Base-by-base conservation (phyloP, 495 filamentous ascomycete genomes). In the Monascus purpureus region DNA sequence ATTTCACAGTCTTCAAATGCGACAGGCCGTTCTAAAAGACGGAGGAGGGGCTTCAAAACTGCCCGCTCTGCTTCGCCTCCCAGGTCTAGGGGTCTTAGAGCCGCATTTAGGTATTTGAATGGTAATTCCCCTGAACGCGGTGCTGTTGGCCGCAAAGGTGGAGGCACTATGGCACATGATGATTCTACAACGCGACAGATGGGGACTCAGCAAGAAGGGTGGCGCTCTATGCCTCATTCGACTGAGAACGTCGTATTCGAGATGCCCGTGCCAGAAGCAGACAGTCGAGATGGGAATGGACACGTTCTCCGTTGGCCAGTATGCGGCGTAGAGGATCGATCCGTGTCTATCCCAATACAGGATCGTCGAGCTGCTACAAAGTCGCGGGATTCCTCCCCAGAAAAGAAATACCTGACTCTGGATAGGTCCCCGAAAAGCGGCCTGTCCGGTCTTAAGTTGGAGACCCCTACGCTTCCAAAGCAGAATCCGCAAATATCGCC, bases 51-150 rank as follows among this genome's bases (percentile, higher is more conserved):
- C 29, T 34, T 3, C 42, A 40, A 17, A 34, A 41, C 19, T 23
- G 51, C 49, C 15, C 59, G 60, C 8, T 63, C 62, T n/a, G 46
- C 49, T 5, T 66, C 60, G 16, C 61, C 58, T 19, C 60, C 57
- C 9, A 38, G 52, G 32, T 50, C 52, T 1, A 49, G 48, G 24
- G 57, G 47, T 9, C 40, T 64, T 22, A 45, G 49, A 8, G 49
- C 53, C 26, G 57, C 57, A 14, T 51, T 64, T 13, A 43, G 50
- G 26, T 46, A 55, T 17, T 50, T 53, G 40, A 49, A 51, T 25
- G 23, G 38, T 8, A 44, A 42, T 13, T 41, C 44, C 11, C 39
- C 47, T 0, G 41, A 43, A 24, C 15, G 43, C 11, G 41, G 41
- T 9, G 38, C 34, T 8, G 6, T 38, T 7, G 39, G 37, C 9